These are phyloP conservation scores for Krasilnikovozyma curviuscula DNA, from an alignment of 768 basidiomycete genomes.

Conservation along the genomic window DNA sequence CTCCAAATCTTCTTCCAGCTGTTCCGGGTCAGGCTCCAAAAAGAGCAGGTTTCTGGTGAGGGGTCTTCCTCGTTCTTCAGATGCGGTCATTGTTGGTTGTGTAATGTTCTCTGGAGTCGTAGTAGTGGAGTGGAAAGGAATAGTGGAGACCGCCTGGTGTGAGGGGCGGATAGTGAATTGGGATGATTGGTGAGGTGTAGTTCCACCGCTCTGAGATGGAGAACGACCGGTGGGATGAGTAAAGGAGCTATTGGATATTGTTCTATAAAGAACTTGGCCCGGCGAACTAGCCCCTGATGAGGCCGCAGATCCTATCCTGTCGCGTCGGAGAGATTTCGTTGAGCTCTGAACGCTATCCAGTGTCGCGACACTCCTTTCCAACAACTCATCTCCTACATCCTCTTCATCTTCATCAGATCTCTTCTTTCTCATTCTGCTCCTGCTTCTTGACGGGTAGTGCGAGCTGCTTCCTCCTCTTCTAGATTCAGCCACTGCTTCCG, in stretches of 20 bases:
- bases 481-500: constrained; percentile 39
- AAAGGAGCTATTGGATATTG: background rate
- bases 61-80: constrained; percentile 1
- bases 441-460: constrained; percentile 1
- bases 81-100: background rate
- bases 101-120: background rate
- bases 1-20: background rate
- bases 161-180: background rate
- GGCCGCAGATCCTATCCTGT: background rate
- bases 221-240: background rate
- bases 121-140: background rate
- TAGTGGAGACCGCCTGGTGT: too few species aligned
- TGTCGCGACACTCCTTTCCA: constrained; percentile 2
- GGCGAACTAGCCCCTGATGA: background rate
- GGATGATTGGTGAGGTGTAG: background rate
- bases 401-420: background rate
- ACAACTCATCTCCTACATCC: background rate
- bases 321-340: background rate
- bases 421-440: too few species aligned
- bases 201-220: background rate
- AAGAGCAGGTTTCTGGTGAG: background rate
- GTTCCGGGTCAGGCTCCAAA: background rate
- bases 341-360: too few species aligned
- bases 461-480: background rate
- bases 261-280: background rate